These are phyloP conservation scores for Apiospora saccharicola DNA, from an alignment of 2,329 filamentous ascomycete genomes.

Conservation along the genomic window DNA sequence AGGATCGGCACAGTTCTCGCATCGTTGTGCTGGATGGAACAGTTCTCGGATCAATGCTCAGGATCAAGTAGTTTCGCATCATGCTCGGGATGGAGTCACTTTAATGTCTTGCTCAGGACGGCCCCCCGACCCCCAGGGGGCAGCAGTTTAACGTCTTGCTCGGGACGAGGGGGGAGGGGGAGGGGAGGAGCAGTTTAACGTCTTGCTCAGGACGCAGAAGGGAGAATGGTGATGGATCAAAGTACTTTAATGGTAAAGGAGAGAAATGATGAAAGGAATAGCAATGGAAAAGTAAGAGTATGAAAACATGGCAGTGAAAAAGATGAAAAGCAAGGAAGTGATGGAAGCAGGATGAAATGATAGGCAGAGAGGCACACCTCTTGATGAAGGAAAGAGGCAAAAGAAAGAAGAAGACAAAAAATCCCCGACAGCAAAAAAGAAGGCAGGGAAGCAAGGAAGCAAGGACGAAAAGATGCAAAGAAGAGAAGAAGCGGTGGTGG, in stretches of 20 bases:
- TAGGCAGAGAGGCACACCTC: too few relatives aligned
- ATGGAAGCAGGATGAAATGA: not conserved
- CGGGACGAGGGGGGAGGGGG: not conserved
- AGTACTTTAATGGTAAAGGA: not conserved
- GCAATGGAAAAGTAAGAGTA: too few relatives aligned
- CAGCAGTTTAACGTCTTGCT: not conserved
- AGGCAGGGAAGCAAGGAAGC: not conserved
- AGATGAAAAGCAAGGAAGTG: not conserved
- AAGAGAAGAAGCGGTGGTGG: too few relatives aligned
- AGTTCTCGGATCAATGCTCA: not conserved
- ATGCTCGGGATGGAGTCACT: not conserved
- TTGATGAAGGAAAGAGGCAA: not conserved
- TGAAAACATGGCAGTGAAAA: too few relatives aligned
- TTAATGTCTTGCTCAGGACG: not conserved
- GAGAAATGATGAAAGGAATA: not conserved
- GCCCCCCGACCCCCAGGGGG: too few relatives aligned
- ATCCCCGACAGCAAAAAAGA: not conserved
- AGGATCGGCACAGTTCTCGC: not conserved
- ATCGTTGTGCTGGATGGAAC: not conserved
- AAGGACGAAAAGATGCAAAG: too few relatives aligned
- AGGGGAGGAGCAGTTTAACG: not conserved
- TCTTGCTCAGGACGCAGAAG: not conserved
- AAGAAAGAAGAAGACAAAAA: not conserved
- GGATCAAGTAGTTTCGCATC: not conserved
- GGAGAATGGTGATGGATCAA: not conserved